phyloP scores from a whole-genome alignment of 305 asterid genomes.

The Fraxinus floribunda region DNA sequence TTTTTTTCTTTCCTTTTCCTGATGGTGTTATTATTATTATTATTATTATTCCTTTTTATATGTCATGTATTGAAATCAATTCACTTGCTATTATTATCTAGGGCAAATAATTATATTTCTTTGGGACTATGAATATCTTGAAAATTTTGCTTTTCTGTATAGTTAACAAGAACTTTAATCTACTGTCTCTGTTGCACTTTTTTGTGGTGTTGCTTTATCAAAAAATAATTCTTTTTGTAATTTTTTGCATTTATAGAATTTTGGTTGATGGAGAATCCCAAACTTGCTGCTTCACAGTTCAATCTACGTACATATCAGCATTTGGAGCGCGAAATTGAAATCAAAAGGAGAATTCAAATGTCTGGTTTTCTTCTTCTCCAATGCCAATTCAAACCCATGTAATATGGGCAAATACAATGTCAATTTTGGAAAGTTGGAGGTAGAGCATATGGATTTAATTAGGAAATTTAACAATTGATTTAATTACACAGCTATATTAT shows the following conservation, averaged over 20 bases:
- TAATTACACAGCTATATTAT: neutral
- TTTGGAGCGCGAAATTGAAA: neutral
- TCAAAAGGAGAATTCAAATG: neutral
- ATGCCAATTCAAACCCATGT: neutral
- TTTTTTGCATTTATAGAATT: neutral
- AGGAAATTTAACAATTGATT: neutral
- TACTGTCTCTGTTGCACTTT: neutral
- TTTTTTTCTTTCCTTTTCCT: neutral
- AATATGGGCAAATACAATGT: neutral
- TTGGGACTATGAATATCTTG: neutral
- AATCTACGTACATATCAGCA: neutral
- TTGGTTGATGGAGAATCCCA: neutral
- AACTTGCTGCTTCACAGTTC: neutral
- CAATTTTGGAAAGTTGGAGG: neutral
- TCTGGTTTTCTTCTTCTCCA: neutral
- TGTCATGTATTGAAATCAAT: neutral
- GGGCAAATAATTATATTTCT: neutral
- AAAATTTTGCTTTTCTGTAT: neutral
- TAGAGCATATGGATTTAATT: neutral
- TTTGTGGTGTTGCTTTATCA: neutral
- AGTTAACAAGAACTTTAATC: neutral
- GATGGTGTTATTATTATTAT: neutral
- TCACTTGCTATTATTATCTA: neutral
- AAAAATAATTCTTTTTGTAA: too few relatives aligned
- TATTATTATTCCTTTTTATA: too few relatives aligned